Base-by-base conservation (phyloP, 768 basidiomycete genomes). In the Pulveroboletus sp. region DNA sequence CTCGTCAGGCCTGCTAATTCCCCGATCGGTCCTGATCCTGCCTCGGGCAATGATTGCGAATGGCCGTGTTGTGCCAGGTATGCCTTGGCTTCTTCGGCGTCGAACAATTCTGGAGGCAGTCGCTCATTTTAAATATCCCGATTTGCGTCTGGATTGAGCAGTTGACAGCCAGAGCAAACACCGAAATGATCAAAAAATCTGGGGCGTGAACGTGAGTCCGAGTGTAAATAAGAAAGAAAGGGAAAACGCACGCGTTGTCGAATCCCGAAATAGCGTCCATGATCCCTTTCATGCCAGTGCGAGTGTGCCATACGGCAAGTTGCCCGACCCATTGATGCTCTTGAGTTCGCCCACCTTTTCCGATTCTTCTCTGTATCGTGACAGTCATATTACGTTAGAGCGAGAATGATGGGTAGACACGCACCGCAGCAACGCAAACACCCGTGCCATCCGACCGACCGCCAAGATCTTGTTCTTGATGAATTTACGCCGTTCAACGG, bases 401-500 rank as follows among this genome's bases (percentile, higher is more conserved):
- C n/a, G n/a, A n/a, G n/a, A n/a, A n/a, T n/a, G n/a, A n/a, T n/a
- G n/a, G n/a, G n/a, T n/a, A n/a, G n/a, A n/a, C 17, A 73, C 86
- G 51, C 49, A 95, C 92, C 94, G 88, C 50, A 99, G 82, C 29
- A 99, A 77, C 5, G 94, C 89, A 71, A 99, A 98, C 24, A 99
- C 93, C 38, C 93, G 78, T 12, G 93, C 86, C 89, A 99, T 94
- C 55, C 93, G 79, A 30, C 95, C 96, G 31, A 99, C 93, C 44
- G 93, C 93, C 72, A 97, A 81, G 55, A 99, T 98, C 79, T 98
- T 99, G 76, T 89, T 95, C 75, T 94, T 96, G 78, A 99, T 96
- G 54, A 89, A 76, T 65, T 89, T 87, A 61, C 92, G 79, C 49
- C 93, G 85, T 66, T 95, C 92, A 6, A 73, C 65, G 2, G 75